Base-by-base conservation (phyloP, 106 monocot species). In the Gastrodia elata region DNA sequence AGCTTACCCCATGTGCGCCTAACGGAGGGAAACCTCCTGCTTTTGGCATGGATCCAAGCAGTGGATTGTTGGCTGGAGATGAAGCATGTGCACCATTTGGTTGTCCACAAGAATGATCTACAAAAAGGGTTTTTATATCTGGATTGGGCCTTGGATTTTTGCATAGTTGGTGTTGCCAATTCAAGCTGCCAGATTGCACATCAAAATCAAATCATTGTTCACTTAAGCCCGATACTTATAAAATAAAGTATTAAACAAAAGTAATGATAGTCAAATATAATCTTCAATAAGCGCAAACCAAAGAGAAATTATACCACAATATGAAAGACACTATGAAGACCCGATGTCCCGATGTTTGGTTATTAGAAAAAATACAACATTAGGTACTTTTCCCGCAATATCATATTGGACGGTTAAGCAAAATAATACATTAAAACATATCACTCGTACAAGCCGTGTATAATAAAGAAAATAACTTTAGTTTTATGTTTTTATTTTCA, bases 111-210 rank as follows among this genome's bases (percentile, higher is more conserved):
- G 87, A 86, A 74, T 94, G 90, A 77, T 94, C 89, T 34, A 84
- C 82, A 77, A 89, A 93, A 39, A 93, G 93, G 22, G 93, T 93
- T 78, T 93, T 93, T 38, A 93, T 89, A 74, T 94, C 90, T 41
- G 88, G 94, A 73, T 90, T 88, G 38, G 86, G 82, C 38, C 87
- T 80, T 25, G 93, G 85, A 46, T 86, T 90, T 68, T 91, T 88
- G 74, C 94, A 94, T 27, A 90, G 84, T 30, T 94, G 90, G 48
- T 91, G 88, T 76, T 94, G 88, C 86, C 90, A 94, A 59, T 94
- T 94, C 73, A 90, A 86, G 82, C 90, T 94, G 89, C 71, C 42
- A 78, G 1, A 30, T 59, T 28, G 11, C 10, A 59, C 28, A 59
- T 28, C 28, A 28, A 59, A 59, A 59, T 25, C 20, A 59, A 59